Base-by-base conservation (phyloP, 139 green algal genomes). In the Chlamydomonas eustigma region DNA sequence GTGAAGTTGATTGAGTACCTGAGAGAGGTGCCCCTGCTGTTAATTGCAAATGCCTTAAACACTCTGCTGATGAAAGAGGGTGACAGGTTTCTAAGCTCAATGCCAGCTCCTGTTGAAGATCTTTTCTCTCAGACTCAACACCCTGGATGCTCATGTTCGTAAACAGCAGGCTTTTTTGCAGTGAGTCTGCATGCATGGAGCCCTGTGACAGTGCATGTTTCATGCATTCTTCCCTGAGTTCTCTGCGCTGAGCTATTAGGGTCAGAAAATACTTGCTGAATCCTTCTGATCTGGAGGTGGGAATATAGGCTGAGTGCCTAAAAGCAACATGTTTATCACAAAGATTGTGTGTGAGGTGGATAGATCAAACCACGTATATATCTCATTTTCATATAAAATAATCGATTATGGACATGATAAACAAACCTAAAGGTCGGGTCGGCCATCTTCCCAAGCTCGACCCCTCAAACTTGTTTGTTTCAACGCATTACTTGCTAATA, bases 201-300 rank as follows among this genome's bases (percentile, higher is more conserved):
- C n/a, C 66, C 5, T 76, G 35, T 1, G 1, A 31, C 2, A 80
- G 74, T 1, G 77, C 2, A 0, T 71, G 32, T 3, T 39, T 24
- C 8, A 84, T 65, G 63, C 79, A 71, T 4, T 84, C 39, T 8
- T 39, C 38, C 44, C 79, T 75, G 18, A 85, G 80, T 64, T 85
- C 80, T 1, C 71, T 39, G 28, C 80, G 58, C 75, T 85, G 80
- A 1, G 71, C 75, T 8, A 85, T 71, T 2, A 85, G 80, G 24
- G 75, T 81, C 6, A 85, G 71, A 4, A 85, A 50, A 30, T 81
- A 76, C 51, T 76, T 81, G 64, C 28, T 39, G 63, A 75, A 79
- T 34, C 34, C 39, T 3, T 71, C 58, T 1, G 75, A 63, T 35
- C 78, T 73, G 1, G 79, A 63, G 31, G 80, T 74, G 8, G 66